Conservation (phyloP, 257 asterid species). For the Ligustrum vulgare region DNA sequence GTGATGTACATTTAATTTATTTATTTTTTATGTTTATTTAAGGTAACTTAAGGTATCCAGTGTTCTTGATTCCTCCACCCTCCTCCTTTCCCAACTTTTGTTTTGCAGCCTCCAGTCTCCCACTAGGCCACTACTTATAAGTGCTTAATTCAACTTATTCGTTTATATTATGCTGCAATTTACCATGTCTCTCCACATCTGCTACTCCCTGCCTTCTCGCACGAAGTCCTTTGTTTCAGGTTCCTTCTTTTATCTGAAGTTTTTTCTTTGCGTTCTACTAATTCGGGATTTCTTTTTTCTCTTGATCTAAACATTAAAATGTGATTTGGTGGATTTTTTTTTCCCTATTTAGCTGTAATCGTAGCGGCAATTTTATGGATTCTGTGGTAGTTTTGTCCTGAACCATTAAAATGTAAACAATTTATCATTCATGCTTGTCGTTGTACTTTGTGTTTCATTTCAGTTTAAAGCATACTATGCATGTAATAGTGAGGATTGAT, state of each 20-base stretch:
- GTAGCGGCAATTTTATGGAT: not conserved
- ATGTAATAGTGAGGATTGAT: not conserved
- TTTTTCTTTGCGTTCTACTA: not conserved
- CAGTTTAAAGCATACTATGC: not conserved
- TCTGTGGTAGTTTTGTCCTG: not conserved
- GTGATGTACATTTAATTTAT: too few relatives aligned
- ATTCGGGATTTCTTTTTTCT: not conserved
- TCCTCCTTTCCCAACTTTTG: conserved; percentile 24
- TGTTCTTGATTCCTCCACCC: conserved; percentile 17
- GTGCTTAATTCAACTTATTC: not conserved
- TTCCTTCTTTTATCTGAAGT: not conserved
- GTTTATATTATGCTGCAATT: not conserved
- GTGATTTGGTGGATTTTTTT: not conserved
- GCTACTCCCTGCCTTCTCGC: conserved; percentile 12
- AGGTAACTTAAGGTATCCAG: not conserved
- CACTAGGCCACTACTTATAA: not conserved
- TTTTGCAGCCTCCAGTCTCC: not conserved
- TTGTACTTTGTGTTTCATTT: not conserved
- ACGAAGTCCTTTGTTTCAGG: conserved; percentile 33
- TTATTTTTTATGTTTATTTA: too few relatives aligned
- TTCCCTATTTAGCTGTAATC: not conserved
- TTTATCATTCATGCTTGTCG: conserved; percentile 1
- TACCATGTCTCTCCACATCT: conserved; percentile 35
- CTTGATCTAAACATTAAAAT: not conserved
- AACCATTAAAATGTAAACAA: not conserved